Evolutionary conservation across 2,329 filamentous ascomycete genomes (phyloP), one percentile per base, ranked within the genome.

Genomic region (Cordyceps cicadae): DNA sequence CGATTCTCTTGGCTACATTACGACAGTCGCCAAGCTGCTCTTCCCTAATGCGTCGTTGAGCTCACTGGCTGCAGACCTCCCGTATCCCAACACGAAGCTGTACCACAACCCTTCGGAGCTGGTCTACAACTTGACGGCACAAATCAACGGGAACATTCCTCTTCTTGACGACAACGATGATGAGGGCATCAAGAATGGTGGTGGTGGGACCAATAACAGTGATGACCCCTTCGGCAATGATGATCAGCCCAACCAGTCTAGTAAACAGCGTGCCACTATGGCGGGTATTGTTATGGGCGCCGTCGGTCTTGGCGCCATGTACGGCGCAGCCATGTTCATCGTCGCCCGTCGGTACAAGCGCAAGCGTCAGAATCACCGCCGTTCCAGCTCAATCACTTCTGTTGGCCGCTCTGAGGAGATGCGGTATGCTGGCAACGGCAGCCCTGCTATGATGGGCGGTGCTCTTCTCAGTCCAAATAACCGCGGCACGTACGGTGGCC

Each of bases 251-350:
- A 17, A n/a, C 4, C 79, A 83, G 65, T 82, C 82, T 6, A 78
- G 87, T 51, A 83, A 83, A 64, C 77, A 83, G 69, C 78, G 79
- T 68, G 85, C 83, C 48, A 87, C 85, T 39, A 86, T 82, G 1
- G 84, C 82, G 26, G 85, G 83, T 65, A 86, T 96, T 68, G 90
- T 88, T 61, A 81, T 90, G 24, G 90, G 90, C 68, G 88, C 90
- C 29, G 84, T 92, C 37, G 83, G 84, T 49, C 87, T 92, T 69
- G 90, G 90, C 48, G 88, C 87, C 55, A 87, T 91, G n/a, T 96
- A 96, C 67, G 92, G 92, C 70, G 90, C 89, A 14, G 92, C 90
- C 72, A 96, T 97, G 92, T 93, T 96, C 78, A 87, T 94, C 69
- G 85, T 96, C 66, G 92, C 92, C 54, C 87, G 92, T 63, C 85